Base-by-base conservation (phyloP, 768 basidiomycete genomes). In the Chalciporus piperatus region DNA sequence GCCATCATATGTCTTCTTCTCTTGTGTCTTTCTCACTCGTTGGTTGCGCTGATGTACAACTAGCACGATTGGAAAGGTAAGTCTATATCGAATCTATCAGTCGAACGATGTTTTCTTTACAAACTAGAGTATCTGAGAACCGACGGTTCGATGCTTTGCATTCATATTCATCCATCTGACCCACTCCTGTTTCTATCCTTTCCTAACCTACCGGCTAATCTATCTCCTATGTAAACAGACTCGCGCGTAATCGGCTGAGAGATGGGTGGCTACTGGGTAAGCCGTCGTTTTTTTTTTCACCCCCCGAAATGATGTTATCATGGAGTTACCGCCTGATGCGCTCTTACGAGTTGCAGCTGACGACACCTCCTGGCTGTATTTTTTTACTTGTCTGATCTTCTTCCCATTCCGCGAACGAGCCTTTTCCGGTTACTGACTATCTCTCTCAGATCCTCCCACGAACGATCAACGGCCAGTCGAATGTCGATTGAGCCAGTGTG, bases 51-150 rank as follows among this genome's bases (percentile, higher is more conserved):
- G 10, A n/a, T n/a, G n/a, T n/a, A n/a, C n/a, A n/a, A n/a, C n/a
- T n/a, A n/a, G n/a, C n/a, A 35, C 30, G 13, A 22, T 23, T 2
- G 6, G 33, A 12, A 47, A 11, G 33, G 35, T 38, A 16, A 38
- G 32, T 12, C 5, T 20, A 3, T 8, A 32, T 20, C n/a, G 14
- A 20, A 20, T 38, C 16, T 3, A 11, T 27, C 25, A 30, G 47
- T 59, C 41, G 45, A 40, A 56, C 51, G 81, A 84, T 83, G 83
- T 85, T 74, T 56, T 71, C 65, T 76, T 73, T 79, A 86, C 86
- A 88, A 88, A 88, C 86, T 88, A 88, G 85, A 87, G 85, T 88
- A 85, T 87, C 75, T 87, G 86, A 88, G 85, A 66, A 79, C 76
- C 70, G 58, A 63, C 22, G 70, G 77, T 78, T 70, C 82, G 59